These are phyloP conservation scores for Kwoniella dejecticola DNA, from an alignment of 768 basidiomycete genomes.

Conservation along the genomic window DNA sequence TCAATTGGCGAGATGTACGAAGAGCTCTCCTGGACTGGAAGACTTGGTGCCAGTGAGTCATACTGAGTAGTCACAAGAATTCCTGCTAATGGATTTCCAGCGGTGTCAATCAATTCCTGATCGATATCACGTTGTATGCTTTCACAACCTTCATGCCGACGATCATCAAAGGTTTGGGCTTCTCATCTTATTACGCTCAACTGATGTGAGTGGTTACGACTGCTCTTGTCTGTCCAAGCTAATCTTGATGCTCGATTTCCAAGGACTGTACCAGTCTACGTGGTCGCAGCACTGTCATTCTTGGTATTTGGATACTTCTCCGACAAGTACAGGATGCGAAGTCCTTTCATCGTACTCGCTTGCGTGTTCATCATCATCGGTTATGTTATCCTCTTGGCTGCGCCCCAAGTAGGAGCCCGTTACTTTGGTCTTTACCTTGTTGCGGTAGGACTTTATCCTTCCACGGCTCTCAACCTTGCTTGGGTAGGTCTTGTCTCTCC, in stretches of 20 bases:
- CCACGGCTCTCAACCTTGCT: conserved; percentile 28
- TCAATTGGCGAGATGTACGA: conserved; percentile 32
- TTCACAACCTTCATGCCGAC: conserved; percentile 28
- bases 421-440: neutral
- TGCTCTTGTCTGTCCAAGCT: too few relatives aligned
- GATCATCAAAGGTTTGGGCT: conserved; percentile 40
- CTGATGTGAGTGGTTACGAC: conserved; percentile 15
- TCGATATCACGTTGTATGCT: conserved; percentile 30
- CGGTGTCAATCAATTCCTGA: conserved; percentile 36
- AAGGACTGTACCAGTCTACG: conserved; percentile 37
- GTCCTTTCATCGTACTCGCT: conserved; percentile 28
- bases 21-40: conserved; percentile 23
- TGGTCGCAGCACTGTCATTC: conserved; percentile 27
- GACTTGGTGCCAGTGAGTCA: conserved; percentile 13
- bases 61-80: neutral
- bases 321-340: conserved; percentile 32
- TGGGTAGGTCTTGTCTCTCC: conserved; percentile 23
- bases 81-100: conserved; percentile 3
- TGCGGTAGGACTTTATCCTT: conserved; percentile 25
- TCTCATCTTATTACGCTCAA: conserved; percentile 29
- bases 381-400: neutral
- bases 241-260: too few relatives aligned
- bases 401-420: neutral
- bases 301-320: conserved; percentile 19
- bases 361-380: conserved; percentile 22